Evolutionary conservation across 441 rosid species (phyloP).

Genomic region (Codiaeum variegatum): DNA sequence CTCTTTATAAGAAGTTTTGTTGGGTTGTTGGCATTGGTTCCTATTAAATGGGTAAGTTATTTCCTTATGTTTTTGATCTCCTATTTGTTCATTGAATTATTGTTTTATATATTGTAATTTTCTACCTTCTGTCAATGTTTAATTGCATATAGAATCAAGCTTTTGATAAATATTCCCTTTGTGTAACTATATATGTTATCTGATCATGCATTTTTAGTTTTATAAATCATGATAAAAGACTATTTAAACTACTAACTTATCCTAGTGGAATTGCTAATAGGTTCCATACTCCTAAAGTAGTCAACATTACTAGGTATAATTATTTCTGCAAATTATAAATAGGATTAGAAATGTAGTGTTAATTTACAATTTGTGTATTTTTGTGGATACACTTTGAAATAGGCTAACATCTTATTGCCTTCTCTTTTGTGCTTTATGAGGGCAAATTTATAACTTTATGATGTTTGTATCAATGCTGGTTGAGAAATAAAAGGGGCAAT

Average conservation of each 20-base stretch:
- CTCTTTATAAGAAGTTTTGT: slow-evolving; percentile 75
- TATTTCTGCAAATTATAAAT: too few species aligned
- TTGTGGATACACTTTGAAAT: too few species aligned
- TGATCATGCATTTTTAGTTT: slow-evolving; percentile 3
- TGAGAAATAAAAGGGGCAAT: too few species aligned
- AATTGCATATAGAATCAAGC: background rate
- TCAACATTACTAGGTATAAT: slow-evolving; percentile 76
- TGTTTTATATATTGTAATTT: background rate
- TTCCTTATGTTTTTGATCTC: background rate
- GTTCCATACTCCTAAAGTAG: slow-evolving; percentile 83
- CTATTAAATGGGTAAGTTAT: slow-evolving; percentile 68
- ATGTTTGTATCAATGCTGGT: too few species aligned
- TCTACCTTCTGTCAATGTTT: background rate
- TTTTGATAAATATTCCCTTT: background rate
- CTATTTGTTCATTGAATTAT: slow-evolving; percentile 1
- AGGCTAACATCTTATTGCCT: too few species aligned
- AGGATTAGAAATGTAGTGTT: too few species aligned
- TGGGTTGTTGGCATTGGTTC: slow-evolving; percentile 79
- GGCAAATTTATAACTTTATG: too few species aligned
- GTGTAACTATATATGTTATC: slow-evolving; percentile 9
- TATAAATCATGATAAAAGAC: slow-evolving; percentile 82
- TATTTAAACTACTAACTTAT: slow-evolving; percentile 70
- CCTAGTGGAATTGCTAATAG: slow-evolving; percentile 98
- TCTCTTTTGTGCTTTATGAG: too few species aligned
- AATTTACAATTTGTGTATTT: too few species aligned